A percentile compares a stretch with the other conserved stretches of the same genome.
Evolutionary conservation across 1,284 basidiomycete genomes (phyloP).

Genomic region (Leccinum subrobustum): DNA sequence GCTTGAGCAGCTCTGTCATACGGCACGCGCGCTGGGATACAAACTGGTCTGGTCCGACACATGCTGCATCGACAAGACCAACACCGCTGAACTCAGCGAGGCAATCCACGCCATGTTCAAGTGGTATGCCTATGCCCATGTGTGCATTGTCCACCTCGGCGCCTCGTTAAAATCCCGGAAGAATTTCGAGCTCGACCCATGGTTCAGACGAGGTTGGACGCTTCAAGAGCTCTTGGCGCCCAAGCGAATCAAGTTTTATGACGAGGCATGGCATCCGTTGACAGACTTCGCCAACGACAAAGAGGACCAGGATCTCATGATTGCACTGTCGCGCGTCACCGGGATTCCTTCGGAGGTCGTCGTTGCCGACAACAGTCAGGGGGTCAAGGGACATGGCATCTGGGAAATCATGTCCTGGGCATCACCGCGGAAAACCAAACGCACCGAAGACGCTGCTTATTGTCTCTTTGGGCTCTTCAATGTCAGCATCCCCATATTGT

Average conservation of each 20-base stretch:
- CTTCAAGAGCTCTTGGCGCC: constrained; percentile 30
- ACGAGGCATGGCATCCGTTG: constrained; percentile 20
- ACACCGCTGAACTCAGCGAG: constrained; percentile 22
- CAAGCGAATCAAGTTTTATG: constrained; percentile 28
- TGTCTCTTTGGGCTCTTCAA: constrained; percentile 24
- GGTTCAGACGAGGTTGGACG: constrained; percentile 31
- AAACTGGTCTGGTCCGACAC: constrained; percentile 23
- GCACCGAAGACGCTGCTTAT: constrained; percentile 25
- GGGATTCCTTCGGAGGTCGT: constrained; percentile 20
- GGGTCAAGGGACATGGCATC: constrained; percentile 14
- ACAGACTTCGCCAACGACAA: constrained; percentile 23
- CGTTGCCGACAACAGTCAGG: constrained; percentile 21
- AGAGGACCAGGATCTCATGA: constrained; percentile 11
- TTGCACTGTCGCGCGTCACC: constrained; percentile 17
- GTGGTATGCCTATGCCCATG: constrained; percentile 12
- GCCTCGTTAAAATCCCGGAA: constrained; percentile 7
- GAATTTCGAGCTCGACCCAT: constrained; percentile 23
- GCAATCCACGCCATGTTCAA: background rate
- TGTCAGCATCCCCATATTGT: constrained; percentile 4
- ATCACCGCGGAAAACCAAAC: constrained; percentile 21
- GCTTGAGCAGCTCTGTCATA: constrained; percentile 23
- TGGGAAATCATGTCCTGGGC: constrained; percentile 33
- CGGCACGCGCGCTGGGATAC: constrained; percentile 15
- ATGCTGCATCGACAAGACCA: constrained; percentile 14
- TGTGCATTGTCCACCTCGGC: constrained; percentile 29